Base-by-base conservation (phyloP, 2,329 filamentous ascomycete species). In the Clonostachys rosea region DNA sequence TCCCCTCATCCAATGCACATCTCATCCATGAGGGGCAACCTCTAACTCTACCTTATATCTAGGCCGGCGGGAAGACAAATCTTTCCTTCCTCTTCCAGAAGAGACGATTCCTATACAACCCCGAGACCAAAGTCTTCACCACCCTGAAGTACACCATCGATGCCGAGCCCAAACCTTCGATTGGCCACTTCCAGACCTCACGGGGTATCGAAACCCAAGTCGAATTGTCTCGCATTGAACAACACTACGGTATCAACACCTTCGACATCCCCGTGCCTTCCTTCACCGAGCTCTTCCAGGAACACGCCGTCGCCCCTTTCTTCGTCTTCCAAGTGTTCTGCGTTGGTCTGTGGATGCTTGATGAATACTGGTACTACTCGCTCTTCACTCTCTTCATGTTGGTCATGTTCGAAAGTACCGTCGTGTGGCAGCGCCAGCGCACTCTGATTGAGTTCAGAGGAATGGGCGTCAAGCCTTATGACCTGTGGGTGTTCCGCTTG, bases 351-450 rank as follows among this genome's bases (percentile, higher is more conserved):
- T 99, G 94, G 94, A 89, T 97, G 84, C 74, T 99, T 63, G 94
- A 99, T 63, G 95, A 99, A 70, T 99, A 97, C 72, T 99, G 95
- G 94, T 99, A 99, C 75, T 99, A 99, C 73, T 97, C 94, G 51
- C 81, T 99, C 17, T 99, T 99, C 69, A 99, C 95, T 1, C 84
- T 99, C 18, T 91, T 97, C 73, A 99, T 99, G 95, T 82, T 99
- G 47, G 90, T 99, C 56, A 86, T 83, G 49, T 99, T 99, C 58
- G 94, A 99, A 74, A 96, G 91, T 66, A 99, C 94, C 3, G 95
- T 99, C 36, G 95, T 99, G 14, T 99, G 94, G 95, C 94, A 99
- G 73, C 85, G 94, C 51, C 94, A 99, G 78, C 82, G 92, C 56
- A 99, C 95, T 3, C 71, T 99, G 55, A 95, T 81, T 62, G 94